These are phyloP conservation scores for Inosperma sp. DNA, from an alignment of 768 basidiomycete species.

Conservation along the genomic window DNA sequence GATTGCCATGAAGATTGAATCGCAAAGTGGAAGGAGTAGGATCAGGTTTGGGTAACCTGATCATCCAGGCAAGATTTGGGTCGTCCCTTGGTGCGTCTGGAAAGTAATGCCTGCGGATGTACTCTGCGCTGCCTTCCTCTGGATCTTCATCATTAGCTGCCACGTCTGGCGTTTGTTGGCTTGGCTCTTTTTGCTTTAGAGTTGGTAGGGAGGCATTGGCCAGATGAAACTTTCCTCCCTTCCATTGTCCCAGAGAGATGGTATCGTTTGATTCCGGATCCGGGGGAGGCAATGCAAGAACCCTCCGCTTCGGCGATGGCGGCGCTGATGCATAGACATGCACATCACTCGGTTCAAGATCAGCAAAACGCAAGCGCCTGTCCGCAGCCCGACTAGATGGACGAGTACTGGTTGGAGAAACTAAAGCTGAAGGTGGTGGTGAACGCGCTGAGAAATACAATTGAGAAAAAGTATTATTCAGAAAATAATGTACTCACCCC, in stretches of 20 bases:
- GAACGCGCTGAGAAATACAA: conserved; percentile 23
- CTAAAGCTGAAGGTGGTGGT: conserved; percentile 44
- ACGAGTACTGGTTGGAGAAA: conserved; percentile 45
- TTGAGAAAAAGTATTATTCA: background rate
- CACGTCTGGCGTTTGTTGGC: background rate
- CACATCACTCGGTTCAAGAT: conserved; percentile 67
- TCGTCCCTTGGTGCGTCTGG: conserved; percentile 64
- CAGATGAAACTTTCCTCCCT: conserved; percentile 23
- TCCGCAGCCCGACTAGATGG: conserved; percentile 56
- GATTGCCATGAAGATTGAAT: conserved; percentile 73
- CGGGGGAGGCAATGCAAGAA: conserved; percentile 56
- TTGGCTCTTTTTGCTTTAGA: background rate
- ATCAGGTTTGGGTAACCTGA: conserved; percentile 26
- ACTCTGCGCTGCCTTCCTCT: conserved; percentile 74
- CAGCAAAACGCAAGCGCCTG: conserved; percentile 69
- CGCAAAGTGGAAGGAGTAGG: conserved; percentile 45
- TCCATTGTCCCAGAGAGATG: conserved; percentile 39
- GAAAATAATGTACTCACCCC: conserved; percentile 14
- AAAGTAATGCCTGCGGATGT: conserved; percentile 81
- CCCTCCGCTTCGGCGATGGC: conserved; percentile 60
- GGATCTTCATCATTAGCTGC: conserved; percentile 25
- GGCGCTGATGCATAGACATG: conserved; percentile 82
- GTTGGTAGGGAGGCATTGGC: background rate
- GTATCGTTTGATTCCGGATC: conserved; percentile 31
- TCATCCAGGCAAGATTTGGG: conserved; percentile 80